A percentile compares a stretch with the other conserved stretches of the same genome.
phyloP scores from a whole-genome alignment of 768 basidiomycete species.

The Flagelloscypha sp. region DNA sequence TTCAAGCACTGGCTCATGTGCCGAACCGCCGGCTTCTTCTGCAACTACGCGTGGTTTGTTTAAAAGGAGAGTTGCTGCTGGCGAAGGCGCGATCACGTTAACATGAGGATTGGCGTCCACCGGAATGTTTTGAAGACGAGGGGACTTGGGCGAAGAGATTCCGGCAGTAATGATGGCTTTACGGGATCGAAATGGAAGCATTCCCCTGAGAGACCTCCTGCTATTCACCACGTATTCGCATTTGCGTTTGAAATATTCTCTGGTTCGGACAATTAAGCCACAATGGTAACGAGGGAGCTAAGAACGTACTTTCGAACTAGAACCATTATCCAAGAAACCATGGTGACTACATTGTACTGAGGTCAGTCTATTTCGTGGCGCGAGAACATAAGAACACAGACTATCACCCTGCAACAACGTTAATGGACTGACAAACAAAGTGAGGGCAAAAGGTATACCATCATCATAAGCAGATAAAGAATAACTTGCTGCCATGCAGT shows the following conservation, averaged over 20 bases:
- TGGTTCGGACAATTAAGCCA: conserved; percentile 11
- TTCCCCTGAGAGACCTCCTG: no score
- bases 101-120: conserved; percentile 1
- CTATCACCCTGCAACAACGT: neutral
- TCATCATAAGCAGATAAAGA: conserved; percentile 45
- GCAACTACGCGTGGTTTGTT: no score
- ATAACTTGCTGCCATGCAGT: conserved; percentile 43
- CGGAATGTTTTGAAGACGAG: neutral
- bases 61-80: conserved; percentile 2
- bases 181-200: conserved; percentile 25
- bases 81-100: conserved; percentile 6
- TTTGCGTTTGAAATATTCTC: conserved; percentile 33
- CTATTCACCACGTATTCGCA: conserved; percentile 26
- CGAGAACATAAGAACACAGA: neutral
- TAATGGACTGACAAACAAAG: neutral
- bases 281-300: neutral
- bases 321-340: conserved; percentile 60
- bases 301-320: conserved; percentile 44
- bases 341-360: conserved; percentile 36
- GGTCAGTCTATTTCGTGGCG: conserved; percentile 4
- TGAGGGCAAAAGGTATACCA: conserved; percentile 21
- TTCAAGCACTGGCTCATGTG: no score
- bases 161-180: conserved; percentile 21
- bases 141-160: conserved; percentile 26
- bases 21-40: no score